These are phyloP conservation scores for Penicillium janthinellum DNA, from an alignment of 2,329 filamentous ascomycete species.

Conservation along the genomic window DNA sequence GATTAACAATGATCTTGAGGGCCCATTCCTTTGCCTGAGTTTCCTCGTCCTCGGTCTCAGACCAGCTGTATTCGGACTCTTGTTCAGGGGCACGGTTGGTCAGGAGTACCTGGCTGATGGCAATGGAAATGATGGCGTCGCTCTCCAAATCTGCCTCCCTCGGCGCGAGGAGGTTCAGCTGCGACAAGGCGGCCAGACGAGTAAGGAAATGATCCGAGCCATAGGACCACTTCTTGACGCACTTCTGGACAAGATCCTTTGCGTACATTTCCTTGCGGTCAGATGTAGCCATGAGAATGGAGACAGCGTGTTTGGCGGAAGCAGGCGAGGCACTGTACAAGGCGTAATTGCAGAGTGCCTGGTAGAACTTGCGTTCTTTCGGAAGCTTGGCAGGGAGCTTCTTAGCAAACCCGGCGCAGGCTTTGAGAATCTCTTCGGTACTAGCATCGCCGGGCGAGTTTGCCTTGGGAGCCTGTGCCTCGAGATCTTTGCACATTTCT, in stretches of 20 bases:
- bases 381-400: slow-evolving; percentile 84
- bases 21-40: slow-evolving; percentile 81
- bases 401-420: slow-evolving; percentile 87
- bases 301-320: slow-evolving; percentile 90
- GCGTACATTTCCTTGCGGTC: slow-evolving; percentile 82
- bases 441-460: slow-evolving; percentile 68
- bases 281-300: slow-evolving; percentile 77
- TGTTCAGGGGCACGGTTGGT: slow-evolving; percentile 61
- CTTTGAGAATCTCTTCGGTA: slow-evolving; percentile 89
- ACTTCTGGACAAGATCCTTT: slow-evolving; percentile 76
- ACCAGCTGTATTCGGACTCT: slow-evolving; percentile 66
- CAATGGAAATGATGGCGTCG: slow-evolving; percentile 77
- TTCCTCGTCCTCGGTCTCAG: slow-evolving; percentile 74
- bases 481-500: slow-evolving; percentile 83
- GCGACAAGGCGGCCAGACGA: slow-evolving; percentile 52
- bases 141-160: slow-evolving; percentile 71
- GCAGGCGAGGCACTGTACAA: slow-evolving; percentile 77
- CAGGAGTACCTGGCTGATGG: slow-evolving; percentile 72
- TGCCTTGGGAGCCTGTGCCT: slow-evolving; percentile 74
- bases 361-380: slow-evolving; percentile 75
- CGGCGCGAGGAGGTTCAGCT: slow-evolving; percentile 75
- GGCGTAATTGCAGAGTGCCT: slow-evolving; percentile 80
- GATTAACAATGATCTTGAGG: slow-evolving; percentile 82
- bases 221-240: slow-evolving; percentile 73
- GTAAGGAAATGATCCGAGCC: slow-evolving; percentile 73